Evolutionary conservation across 352 stramenopile genomes (phyloP), one percentile per base, ranked within the genome.

Genomic region (Globisporangium polare): DNA sequence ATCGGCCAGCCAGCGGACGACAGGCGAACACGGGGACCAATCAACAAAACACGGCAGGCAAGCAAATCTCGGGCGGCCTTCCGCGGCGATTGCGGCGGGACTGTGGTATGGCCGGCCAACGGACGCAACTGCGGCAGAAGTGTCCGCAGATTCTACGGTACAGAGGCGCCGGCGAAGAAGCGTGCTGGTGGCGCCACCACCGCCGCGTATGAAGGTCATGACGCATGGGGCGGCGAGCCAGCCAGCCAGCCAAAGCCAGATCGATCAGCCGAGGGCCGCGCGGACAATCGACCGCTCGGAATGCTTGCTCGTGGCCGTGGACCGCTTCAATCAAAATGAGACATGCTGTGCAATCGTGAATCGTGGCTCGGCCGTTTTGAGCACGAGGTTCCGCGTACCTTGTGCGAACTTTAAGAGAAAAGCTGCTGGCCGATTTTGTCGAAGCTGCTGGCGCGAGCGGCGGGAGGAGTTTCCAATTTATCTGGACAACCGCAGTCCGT

Each of bases 301-400:
- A n/a, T n/a, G n/a, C n/a, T n/a, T n/a, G n/a, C n/a, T n/a, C 51
- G 18, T 29, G 29, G 27, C n/a, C 13, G 27, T 4, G 5, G 29
- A 24, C 31, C 51, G 42, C 50, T 55, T 31, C 51, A 57, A 57
- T 57, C 51, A 45, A 56, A 57, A 45, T 57, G 51, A 57, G 51
- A 57, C 51, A 57, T 56, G 27, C 37, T 51, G 41, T 51, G 53
- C 13, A 51, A 60, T 60, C 37, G 12, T 24, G 53, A n/a, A n/a
- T n/a, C n/a, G n/a, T n/a, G n/a, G n/a, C n/a, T n/a, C 35, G 15
- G 35, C 35, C 7, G 15, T 13, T 13, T 41, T 17, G 13, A 41
- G 35, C 35, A 7, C 5, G 5, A 9, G 0, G 5, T 4, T 33
- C 5, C 29, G 29, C 29, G 29, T 33, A 33, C 29, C 8, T 33